Percentiles rank a stretch among this genome's conserved stretches.
phyloP scores from a whole-genome alignment of 1,284 basidiomycete genomes.

The Cystobasidium sp. region DNA sequence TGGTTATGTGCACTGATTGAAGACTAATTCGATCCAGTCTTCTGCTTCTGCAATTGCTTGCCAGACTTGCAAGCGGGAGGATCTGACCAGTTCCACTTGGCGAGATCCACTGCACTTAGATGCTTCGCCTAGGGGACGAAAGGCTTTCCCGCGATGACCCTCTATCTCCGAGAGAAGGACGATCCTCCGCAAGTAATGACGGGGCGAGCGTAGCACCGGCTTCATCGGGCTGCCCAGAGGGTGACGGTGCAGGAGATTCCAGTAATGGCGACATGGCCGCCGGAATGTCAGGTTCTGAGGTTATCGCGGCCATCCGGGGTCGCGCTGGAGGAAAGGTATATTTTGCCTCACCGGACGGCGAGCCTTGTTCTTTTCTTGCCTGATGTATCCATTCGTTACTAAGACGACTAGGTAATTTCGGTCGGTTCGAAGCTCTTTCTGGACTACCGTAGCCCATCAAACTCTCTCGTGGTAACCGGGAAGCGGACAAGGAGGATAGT shows the following conservation, averaged over 20 bases:
- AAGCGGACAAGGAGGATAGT: constrained; percentile 15
- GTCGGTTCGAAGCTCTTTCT: not conserved
- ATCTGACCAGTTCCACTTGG: too few species aligned
- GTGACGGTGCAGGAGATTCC: not conserved
- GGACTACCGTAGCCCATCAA: constrained; percentile 12
- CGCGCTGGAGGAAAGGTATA: not conserved
- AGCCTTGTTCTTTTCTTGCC: not conserved
- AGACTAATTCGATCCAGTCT: too few species aligned
- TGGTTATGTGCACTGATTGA: too few species aligned
- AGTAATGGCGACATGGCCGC: constrained; percentile 5
- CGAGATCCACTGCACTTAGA: not conserved
- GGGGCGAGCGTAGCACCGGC: not conserved
- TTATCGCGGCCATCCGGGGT: constrained; percentile 1
- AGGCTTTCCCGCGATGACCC: not conserved
- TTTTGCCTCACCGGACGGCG: not conserved
- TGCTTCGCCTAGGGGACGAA: not conserved
- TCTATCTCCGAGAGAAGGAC: not conserved
- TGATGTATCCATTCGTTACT: constrained; percentile 29
- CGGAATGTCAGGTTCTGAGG: not conserved
- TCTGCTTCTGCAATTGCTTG: too few species aligned
- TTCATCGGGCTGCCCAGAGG: not conserved
- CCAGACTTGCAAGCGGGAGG: too few species aligned
- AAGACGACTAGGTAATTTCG: constrained; percentile 24
- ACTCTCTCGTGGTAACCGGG: constrained; percentile 19
- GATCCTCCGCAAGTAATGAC: not conserved